These are phyloP conservation scores for Antrodiella citrinella DNA, from an alignment of 768 basidiomycete species.

Conservation along the genomic window DNA sequence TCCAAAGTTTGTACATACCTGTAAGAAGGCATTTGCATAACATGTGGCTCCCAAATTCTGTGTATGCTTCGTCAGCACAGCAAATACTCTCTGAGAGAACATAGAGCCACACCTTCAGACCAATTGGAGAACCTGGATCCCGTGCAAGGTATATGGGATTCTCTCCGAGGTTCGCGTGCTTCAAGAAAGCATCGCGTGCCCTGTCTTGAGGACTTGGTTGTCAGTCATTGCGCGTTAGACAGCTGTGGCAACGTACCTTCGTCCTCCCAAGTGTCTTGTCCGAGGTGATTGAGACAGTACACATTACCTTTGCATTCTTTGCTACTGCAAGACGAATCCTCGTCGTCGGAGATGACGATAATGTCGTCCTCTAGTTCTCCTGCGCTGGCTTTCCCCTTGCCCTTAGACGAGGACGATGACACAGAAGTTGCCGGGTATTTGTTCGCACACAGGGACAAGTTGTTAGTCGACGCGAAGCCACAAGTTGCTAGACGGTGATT, in stretches of 20 bases:
- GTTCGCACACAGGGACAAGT: slow-evolving; percentile 48
- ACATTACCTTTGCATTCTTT: slow-evolving; percentile 70
- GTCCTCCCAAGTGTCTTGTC: slow-evolving; percentile 75
- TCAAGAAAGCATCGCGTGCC: slow-evolving; percentile 42
- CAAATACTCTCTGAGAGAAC: not conserved
- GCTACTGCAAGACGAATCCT: slow-evolving; percentile 52
- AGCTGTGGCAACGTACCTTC: slow-evolving; percentile 48
- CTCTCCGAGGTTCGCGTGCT: slow-evolving; percentile 41
- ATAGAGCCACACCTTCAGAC: slow-evolving; percentile 51
- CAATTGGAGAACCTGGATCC: slow-evolving; percentile 56
- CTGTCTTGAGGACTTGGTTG: no score
- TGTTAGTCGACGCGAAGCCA: slow-evolving; percentile 49
- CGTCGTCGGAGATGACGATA: slow-evolving; percentile 58
- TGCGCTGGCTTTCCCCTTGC: slow-evolving; percentile 5
- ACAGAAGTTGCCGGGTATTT: slow-evolving; percentile 32
- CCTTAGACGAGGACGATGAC: not conserved
- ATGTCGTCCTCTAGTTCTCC: slow-evolving; percentile 53
- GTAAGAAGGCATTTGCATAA: slow-evolving; percentile 92
- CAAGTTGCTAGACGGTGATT: slow-evolving; percentile 64
- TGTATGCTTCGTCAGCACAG: not conserved
- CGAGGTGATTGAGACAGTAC: slow-evolving; percentile 82
- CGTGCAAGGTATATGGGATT: slow-evolving; percentile 47
- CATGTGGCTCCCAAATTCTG: slow-evolving; percentile 97
- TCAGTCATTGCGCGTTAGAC: slow-evolving; percentile 5
- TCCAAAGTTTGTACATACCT: no score